A percentile compares a stretch with the other conserved stretches of the same genome.
phyloP scores from a whole-genome alignment of 176 grass and related monocot genomes.

The Avena sativa region DNA sequence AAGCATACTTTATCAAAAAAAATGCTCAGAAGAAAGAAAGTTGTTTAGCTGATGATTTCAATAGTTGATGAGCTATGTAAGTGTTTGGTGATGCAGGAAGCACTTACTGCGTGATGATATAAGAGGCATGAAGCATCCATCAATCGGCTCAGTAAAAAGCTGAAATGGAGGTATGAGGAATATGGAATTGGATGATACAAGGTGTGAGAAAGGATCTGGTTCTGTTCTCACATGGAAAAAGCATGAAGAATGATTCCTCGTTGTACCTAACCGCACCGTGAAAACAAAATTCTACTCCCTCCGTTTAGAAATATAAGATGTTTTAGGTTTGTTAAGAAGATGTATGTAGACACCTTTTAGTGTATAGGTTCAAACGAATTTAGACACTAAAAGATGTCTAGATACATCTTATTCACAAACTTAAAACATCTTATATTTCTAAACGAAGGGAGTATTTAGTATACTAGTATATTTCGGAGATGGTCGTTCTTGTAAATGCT shows the following conservation, averaged over 20 bases:
- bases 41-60: background rate
- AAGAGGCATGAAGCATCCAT: background rate
- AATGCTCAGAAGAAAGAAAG: background rate
- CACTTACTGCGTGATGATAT: background rate
- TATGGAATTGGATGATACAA: conserved; percentile 28
- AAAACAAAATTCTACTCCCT: conserved; percentile 3
- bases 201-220: conserved; percentile 31
- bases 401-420: too few relatives aligned
- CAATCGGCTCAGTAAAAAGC: conserved; percentile 1
- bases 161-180: conserved; percentile 25
- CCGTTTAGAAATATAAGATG: too few relatives aligned
- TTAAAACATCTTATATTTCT: too few relatives aligned
- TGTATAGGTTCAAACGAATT: too few relatives aligned
- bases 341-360: too few relatives aligned
- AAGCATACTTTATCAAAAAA: too few relatives aligned
- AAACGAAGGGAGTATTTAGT: too few relatives aligned
- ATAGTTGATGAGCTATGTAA: conserved; percentile 6
- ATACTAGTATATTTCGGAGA: background rate
- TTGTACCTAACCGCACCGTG: conserved; percentile 18
- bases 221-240: conserved; percentile 27
- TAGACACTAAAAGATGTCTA: too few relatives aligned
- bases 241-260: background rate
- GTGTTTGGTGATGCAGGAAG: background rate
- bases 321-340: too few relatives aligned
- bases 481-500: conserved; percentile 8